A percentile compares a stretch with the other conserved stretches of the same genome.
phyloP scores from a whole-genome alignment of 2,329 filamentous ascomycete species.

The Aureobasidium zeae region DNA sequence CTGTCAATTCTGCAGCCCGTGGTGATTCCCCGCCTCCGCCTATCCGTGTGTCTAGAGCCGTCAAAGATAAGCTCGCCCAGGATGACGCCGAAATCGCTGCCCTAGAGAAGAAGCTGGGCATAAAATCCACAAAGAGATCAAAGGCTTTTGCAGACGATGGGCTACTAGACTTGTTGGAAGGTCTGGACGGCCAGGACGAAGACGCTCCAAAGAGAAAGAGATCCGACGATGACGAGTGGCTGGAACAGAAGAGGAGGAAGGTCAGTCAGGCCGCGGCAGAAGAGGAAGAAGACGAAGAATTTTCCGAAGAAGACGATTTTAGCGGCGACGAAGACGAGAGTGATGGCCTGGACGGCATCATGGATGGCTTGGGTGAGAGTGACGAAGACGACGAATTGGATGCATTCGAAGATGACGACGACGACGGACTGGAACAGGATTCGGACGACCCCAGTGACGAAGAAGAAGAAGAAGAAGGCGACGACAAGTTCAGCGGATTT shows the following conservation, averaged over 20 bases:
- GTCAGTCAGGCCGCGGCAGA: conserved; percentile 31
- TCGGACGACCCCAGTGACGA: conserved; percentile 33
- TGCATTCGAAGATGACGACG: conserved; percentile 19
- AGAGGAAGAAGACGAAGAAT: conserved; percentile 21
- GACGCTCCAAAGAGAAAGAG: conserved; percentile 50
- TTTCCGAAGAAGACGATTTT: conserved; percentile 22
- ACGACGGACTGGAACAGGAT: conserved; percentile 31
- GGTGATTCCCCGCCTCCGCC: conserved; percentile 7
- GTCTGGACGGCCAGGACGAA: conserved; percentile 43
- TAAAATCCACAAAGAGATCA: conserved; percentile 66
- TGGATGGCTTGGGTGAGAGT: conserved; percentile 18
- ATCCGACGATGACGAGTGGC: conserved; percentile 52
- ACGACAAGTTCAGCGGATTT: conserved; percentile 23
- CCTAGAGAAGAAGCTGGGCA: conserved; percentile 77
- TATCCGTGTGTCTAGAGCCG: conserved; percentile 29
- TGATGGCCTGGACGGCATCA: conserved; percentile 22
- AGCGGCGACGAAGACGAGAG: conserved; percentile 15
- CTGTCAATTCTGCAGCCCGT: conserved; percentile 2
- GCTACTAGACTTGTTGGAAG: conserved; percentile 66
- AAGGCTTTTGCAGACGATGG: conserved; percentile 71
- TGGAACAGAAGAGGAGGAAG: conserved; percentile 49
- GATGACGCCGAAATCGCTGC: conserved; percentile 85
- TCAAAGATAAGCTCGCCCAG: conserved; percentile 58
- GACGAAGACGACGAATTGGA: conserved; percentile 25
- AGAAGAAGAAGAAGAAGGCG: conserved; percentile 29